Evolutionary conservation across 805 yeast species (phyloP).

Genomic region (Wickerhamiella galacta): DNA sequence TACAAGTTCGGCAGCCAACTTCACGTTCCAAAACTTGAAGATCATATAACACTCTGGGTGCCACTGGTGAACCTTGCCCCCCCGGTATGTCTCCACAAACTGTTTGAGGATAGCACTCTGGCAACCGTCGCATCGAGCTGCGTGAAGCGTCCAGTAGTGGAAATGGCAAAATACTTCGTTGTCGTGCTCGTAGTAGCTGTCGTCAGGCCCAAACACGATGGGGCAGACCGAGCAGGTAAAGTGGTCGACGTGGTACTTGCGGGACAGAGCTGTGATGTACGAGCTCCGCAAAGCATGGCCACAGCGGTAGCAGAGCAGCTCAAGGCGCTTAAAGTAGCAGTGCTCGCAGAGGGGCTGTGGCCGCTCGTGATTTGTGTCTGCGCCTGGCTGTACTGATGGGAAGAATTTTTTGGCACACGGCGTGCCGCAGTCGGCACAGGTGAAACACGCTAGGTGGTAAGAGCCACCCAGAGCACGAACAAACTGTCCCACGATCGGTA

Average conservation of each 20-base stretch:
- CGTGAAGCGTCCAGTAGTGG: slow-evolving; percentile 75
- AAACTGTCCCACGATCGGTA: slow-evolving; percentile 50
- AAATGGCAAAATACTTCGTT: slow-evolving; percentile 74
- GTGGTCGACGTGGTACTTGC: slow-evolving; percentile 87
- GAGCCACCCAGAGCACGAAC: slow-evolving; percentile 69
- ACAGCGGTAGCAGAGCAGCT: slow-evolving; percentile 75
- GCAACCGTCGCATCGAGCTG: slow-evolving; percentile 89
- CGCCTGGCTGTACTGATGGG: slow-evolving; percentile 39
- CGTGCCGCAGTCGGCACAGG: slow-evolving; percentile 67
- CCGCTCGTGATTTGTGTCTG: background rate
- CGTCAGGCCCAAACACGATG: slow-evolving; percentile 75
- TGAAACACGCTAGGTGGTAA: slow-evolving; percentile 77
- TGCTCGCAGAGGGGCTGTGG: slow-evolving; percentile 60
- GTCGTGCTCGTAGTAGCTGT: slow-evolving; percentile 79
- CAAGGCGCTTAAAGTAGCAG: slow-evolving; percentile 74
- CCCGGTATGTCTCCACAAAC: slow-evolving; percentile 79
- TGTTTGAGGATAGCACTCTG: slow-evolving; percentile 80
- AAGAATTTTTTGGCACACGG: slow-evolving; percentile 79
- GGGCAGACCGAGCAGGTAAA: slow-evolving; percentile 82
- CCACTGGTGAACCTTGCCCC: slow-evolving; percentile 92
- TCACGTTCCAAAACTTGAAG: slow-evolving; percentile 89
- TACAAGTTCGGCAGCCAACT: slow-evolving; percentile 27
- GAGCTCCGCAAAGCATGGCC: slow-evolving; percentile 77
- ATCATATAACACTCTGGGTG: slow-evolving; percentile 99
- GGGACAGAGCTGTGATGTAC: slow-evolving; percentile 83